Base-by-base conservation (phyloP, 23 red algal species). In the Gracilaria caudata region DNA sequence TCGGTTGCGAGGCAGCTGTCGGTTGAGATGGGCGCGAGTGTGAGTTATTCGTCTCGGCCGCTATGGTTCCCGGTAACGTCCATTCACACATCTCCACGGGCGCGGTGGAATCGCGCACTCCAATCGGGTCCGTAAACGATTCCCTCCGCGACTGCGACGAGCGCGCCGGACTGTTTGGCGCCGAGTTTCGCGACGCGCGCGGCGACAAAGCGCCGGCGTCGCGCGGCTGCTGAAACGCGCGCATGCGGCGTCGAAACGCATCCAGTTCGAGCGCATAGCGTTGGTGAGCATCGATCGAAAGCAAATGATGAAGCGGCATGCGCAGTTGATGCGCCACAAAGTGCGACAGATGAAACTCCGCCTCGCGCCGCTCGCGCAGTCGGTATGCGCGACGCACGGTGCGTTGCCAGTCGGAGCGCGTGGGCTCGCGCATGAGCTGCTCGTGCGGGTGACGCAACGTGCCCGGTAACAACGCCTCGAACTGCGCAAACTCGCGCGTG, bases 391-490 rank as follows among this genome's bases (percentile, higher is more conserved):
- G 70, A 5, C 7, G 0, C 23, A 47, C 70, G 70, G 29, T 19
- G 19, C 70, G 37, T 24, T 75, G 21, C 70, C 70, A 75, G 43
- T 75, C 70, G 70, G 70, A 75, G 37, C 43, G 39, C 5, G 1
- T 17, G 70, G 38, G 0, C 1, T 3, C 1, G 6, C 39, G 20
- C 1, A 8, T 24, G 1, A 75, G 38, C 37, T 4, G 43, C 33
- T 75, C 70, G 43, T 75, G 70, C 39, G 70, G 70, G 38, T 75
- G 70, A 0, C 70, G 70, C 24, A 29, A 12, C 38, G 70, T 26
- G 21, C 9, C 29, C 9, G 37, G n/a, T 8, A 75, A 0, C 20
- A 75, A 8, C 5, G 70, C 0, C 20, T 29, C n/a, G 39, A 75
- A 21, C 43, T 28, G 43, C 2, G 10, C 13, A 24, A 75, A 75